Base-by-base conservation (phyloP, 1,284 basidiomycete genomes). In the Sanghuangporus sanghuang region DNA sequence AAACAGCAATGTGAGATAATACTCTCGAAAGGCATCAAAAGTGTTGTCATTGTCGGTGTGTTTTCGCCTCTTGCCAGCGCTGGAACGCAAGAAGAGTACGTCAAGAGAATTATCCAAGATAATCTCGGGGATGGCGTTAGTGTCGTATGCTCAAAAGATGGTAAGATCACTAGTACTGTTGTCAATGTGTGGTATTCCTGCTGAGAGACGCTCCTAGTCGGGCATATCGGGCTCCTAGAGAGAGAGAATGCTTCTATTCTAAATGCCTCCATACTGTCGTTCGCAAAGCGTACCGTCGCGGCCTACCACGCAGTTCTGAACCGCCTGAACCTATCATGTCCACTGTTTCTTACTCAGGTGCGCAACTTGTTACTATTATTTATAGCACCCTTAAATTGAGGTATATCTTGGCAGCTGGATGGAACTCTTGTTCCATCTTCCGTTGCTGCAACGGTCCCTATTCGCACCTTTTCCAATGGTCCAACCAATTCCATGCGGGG, bases 401-500 rank as follows among this genome's bases (percentile, higher is more conserved):
- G 38, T 14, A 18, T 36, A 9, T 21, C 40, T 27, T 48, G 11
- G 11, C 32, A 66, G 65, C 73, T 75, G 71, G 85, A 86, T 61
- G 85, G 84, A 16, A 86, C 84, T 9, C 74, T 86, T 36, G 78
- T 85, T 44, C 77, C 75, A 3, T 81, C 79, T 23, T 72, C 75
- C 0, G 74, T 80, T 57, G 85, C 85, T 5, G 80, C 81, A 0
- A 74, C 74, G n/a, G 72, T 86, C 49, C 85, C 85, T 23, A 85
- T 87, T 65, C 78, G 82, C 44, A 87, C 85, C 0, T 86, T 87
- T 71, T 81, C 82, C 0, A 82, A 80, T 8, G 84, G 84, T 5
- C 79, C 83, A 0, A 86, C 84, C 21, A 86, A 86, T 70, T 84
- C 82, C 0, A 86, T 86, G 83, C 74, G 83, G 55, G 85, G 85